Base-by-base conservation (phyloP, 164 flowering plant species). In the Warburgia ugandensis region DNA sequence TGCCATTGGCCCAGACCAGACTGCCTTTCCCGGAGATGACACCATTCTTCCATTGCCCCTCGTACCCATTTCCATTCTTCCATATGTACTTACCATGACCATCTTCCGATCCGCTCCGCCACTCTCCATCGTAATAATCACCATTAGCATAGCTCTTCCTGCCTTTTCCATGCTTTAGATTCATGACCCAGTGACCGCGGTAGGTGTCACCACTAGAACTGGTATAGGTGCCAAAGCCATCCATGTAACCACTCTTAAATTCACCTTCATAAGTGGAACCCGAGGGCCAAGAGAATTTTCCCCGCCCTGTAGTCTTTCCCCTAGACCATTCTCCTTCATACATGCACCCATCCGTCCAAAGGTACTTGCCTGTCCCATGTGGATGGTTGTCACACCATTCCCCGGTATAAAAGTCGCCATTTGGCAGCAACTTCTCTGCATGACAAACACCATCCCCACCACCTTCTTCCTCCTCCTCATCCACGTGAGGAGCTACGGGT, bases 281-380 rank as follows among this genome's bases (percentile, higher is more conserved):
- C 4, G 82, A 76, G 16, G 94, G 94, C 97, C 97, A 90, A 35
- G 78, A 75, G 48, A 90, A 90, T 51, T 54, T 70, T 0, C 97
- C 97, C 40, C 70, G 77, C 2, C 97, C 97, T 60, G 39, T 73
- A 0, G 78, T 69, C 60, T 70, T 77, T 0, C 97, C 97, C 28
- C 47, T 64, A 27, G 28, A 45, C 95, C 95, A 90, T 32, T 86
- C 91, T 6, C 97, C 97, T 1, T 77, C 80, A 41, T 86, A 86
- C 88, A 86, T 79, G 49, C 97, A 86, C 11, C 97, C 97, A 56
- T 86, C 97, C 0, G 73, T 68, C 97, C 97, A 90, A 0, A 86
- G 50, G 37, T 77, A 86, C 72, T 81, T 86, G 0, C 97, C 97
- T 1, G 64, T 53, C 0, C 95, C 97, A 43, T 82, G 77, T 0